Base-by-base conservation (phyloP, 2,329 filamentous ascomycete genomes). In the Byssothecium circinans region DNA sequence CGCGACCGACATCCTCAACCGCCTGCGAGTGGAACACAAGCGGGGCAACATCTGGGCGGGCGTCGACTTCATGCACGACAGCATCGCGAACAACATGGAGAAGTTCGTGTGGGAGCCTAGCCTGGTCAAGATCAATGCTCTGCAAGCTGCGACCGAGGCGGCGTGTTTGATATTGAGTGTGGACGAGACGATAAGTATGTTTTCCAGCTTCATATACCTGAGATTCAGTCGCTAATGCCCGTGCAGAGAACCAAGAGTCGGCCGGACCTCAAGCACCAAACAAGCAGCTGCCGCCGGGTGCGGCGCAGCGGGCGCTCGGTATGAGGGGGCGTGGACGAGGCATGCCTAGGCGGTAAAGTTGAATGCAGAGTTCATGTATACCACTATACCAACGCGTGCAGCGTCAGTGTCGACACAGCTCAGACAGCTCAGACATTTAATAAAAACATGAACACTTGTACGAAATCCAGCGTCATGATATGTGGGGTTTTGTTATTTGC, bases 31-130 rank as follows among this genome's bases (percentile, higher is more conserved):
- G 50, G 92, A 96, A 81, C 94, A 99, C 78, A 85, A 90, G 70
- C 94, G 92, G 77, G 91, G 91, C 59, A 88, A 88, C 68, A 85
- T 84, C 43, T 99, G 94, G 94, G 91, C 91, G 4, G 94, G 94
- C 69, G 92, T 99, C 22, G 94, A 99, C 76, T 97, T 99, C 69
- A 79, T 85, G 58, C 84, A 91, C 64, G 94, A 99, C 76, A 91
- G 91, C 53, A 88, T 96, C 54, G 81, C 89, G 49, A 88, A 99
- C 76, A 97, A 97, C 80, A 87, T 97, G 81, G 87, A 89, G 70
- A 86, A 83, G 47, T 99, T 97, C 71, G 94, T 99, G 34, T 99
- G 94, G 94, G 94, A 99, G 76, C 94, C 94, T 5, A 88, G 89
- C 39, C 78, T 97, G 56, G 89, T 99, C 69, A 99, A 99, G 84